A percentile compares a stretch with the other conserved stretches of the same genome.
These are phyloP conservation scores for Eugenia klotzschiana DNA, from an alignment of 441 rosid species.

Conservation along the genomic window DNA sequence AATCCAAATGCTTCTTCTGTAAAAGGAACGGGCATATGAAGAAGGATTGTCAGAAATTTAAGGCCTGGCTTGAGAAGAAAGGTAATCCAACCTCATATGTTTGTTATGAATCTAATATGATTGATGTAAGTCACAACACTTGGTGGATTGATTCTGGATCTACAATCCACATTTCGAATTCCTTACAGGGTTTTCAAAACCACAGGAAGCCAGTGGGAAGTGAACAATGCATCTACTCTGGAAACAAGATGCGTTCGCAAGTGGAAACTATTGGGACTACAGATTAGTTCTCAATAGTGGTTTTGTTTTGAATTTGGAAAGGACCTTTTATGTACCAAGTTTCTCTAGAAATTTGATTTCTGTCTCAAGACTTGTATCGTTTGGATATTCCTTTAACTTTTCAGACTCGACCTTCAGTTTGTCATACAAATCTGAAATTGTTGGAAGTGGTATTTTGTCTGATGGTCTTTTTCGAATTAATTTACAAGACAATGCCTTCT, in stretches of 20 bases:
- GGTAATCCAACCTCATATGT: no score
- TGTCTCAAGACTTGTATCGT: background rate
- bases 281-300: no score
- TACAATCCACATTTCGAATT: background rate
- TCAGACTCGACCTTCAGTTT: no score
- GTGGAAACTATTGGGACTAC: no score
- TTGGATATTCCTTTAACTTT: background rate
- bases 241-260: no score
- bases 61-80: background rate
- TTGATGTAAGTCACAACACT: background rate
- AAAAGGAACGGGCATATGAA: background rate
- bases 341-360: background rate
- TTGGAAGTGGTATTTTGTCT: no score
- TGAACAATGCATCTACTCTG: no score
- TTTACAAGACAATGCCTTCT: no score
- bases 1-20: background rate
- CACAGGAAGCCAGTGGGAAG: background rate
- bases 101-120: background rate
- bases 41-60: background rate
- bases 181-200: background rate
- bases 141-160: background rate
- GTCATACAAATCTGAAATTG: no score
- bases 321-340: no score
- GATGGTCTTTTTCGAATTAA: no score
- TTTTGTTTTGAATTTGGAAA: no score